Evolutionary conservation across 2,329 filamentous ascomycete species (phyloP), one percentile per base, ranked within the genome.

Genomic region (Alternaria ethzedia): DNA sequence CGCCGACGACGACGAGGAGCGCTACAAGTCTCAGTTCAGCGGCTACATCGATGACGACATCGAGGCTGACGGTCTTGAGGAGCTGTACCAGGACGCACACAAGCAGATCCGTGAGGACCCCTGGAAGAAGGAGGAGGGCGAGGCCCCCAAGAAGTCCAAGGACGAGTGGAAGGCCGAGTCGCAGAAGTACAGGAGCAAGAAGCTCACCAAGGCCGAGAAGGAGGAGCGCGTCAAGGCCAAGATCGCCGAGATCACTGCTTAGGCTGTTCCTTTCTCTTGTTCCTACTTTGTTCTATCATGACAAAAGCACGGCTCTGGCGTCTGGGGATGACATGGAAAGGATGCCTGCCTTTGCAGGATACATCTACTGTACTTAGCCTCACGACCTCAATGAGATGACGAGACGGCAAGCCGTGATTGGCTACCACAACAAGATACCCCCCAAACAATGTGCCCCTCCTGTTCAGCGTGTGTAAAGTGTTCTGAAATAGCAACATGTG

Each of bases 1-100:
- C 72, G 96, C 96, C 85, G 96, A 99, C 80, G 96, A 99, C 82
- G 96, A 99, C 82, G 96, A 99, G 92, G 96, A 99, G 90, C 94
- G 96, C 83, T 99, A 93, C 93, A 95, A 95, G 89, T 90, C 89
- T 78, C 96, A 99, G 88, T 99, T 99, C 91, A 87, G 90, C 84
- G 91, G 96, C 86, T 99, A 99, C 89, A 91, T 97, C 76, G 95
- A 99, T 73, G 93, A 97, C 81, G 96, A 97, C 78, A 84, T 99
- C 73, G 95, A 98, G 87, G 94, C 96, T 70, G 96, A 97, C 79
- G 93, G 92, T 78, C 89, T 99, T 65, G 96, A 99, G 92, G 96
- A 99, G 80, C 83, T 98, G 76, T 99, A 98, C 89, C 83, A 88
- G 68, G 93, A 97, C 82, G 96, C 94, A 71, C 96, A 99, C 90